Evolutionary conservation across 2,329 filamentous ascomycete genomes (phyloP).

Genomic region (Cercospora sojina): DNA sequence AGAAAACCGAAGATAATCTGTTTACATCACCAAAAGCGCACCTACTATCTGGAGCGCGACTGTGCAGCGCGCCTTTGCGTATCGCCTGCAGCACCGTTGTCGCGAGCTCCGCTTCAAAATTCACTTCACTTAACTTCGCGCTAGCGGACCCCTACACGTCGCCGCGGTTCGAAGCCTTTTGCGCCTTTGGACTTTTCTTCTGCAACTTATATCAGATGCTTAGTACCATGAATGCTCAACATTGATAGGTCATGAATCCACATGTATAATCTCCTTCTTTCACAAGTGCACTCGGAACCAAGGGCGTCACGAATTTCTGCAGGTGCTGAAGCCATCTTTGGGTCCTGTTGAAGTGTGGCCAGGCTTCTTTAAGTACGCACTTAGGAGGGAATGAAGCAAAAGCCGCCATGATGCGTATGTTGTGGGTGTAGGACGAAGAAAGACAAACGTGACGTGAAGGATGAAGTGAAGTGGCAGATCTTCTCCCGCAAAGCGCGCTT

Average conservation of each 20-base stretch:
- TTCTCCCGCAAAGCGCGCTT: conserved; percentile 1
- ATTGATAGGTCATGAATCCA: background rate
- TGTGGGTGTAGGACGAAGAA: background rate
- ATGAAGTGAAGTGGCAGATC: conserved; percentile 8
- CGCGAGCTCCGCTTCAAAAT: background rate
- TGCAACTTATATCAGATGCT: background rate
- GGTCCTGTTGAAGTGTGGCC: background rate
- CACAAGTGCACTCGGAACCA: background rate
- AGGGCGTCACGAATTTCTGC: background rate
- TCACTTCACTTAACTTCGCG: background rate
- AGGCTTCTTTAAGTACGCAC: background rate
- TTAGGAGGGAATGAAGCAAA: background rate
- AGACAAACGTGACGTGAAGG: background rate
- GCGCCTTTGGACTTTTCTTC: background rate
- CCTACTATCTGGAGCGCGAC: background rate
- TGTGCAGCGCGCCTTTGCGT: background rate
- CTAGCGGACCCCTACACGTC: background rate
- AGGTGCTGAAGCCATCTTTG: background rate
- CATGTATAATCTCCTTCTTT: background rate
- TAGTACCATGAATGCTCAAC: background rate
- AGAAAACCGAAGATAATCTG: background rate
- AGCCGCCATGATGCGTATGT: background rate
- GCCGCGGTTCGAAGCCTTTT: background rate
- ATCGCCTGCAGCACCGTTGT: background rate
- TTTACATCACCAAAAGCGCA: background rate